A percentile compares a stretch with the other conserved stretches of the same genome.
These are phyloP conservation scores for Fibroporia radiculosa DNA, from an alignment of 768 basidiomycete genomes.

Conservation along the genomic window DNA sequence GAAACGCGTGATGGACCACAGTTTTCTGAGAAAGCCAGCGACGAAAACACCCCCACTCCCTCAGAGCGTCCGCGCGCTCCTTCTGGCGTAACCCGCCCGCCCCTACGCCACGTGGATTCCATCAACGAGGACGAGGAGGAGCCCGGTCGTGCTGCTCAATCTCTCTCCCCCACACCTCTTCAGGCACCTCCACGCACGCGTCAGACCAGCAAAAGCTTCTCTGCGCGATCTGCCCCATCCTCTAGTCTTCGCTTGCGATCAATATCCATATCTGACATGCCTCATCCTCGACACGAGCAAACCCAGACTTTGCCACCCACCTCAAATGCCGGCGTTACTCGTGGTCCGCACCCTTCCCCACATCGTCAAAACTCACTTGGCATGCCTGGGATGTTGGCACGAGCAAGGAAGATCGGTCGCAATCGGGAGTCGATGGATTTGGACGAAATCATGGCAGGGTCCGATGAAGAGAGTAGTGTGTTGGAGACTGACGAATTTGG, in stretches of 20 bases:
- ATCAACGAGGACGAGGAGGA: slow-evolving; percentile 61
- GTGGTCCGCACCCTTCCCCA: not conserved
- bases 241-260: slow-evolving; percentile 13
- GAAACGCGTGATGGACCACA: slow-evolving; percentile 9
- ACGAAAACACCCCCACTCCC: slow-evolving; percentile 7
- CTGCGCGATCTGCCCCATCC: slow-evolving; percentile 15
- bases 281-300: slow-evolving; percentile 14
- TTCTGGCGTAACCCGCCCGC: slow-evolving; percentile 24
- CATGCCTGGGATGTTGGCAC: slow-evolving; percentile 30
- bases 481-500: slow-evolving; percentile 36
- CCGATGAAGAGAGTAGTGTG: slow-evolving; percentile 34
- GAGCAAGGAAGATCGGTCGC: slow-evolving; percentile 43
- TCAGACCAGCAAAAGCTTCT: slow-evolving; percentile 8
- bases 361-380: not conserved
- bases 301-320: not conserved
- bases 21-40: slow-evolving; percentile 5
- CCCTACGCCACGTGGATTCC: slow-evolving; percentile 52
- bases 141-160: slow-evolving; percentile 22
- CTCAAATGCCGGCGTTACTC: slow-evolving; percentile 1
- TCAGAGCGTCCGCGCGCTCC: slow-evolving; percentile 7
- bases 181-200: slow-evolving; percentile 21
- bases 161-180: slow-evolving; percentile 31
- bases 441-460: slow-evolving; percentile 67
- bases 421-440: slow-evolving; percentile 66
- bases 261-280: slow-evolving; percentile 18